Base-by-base conservation (phyloP, 176 grass and related monocot species). In the Bothriochloa decipiens region DNA sequence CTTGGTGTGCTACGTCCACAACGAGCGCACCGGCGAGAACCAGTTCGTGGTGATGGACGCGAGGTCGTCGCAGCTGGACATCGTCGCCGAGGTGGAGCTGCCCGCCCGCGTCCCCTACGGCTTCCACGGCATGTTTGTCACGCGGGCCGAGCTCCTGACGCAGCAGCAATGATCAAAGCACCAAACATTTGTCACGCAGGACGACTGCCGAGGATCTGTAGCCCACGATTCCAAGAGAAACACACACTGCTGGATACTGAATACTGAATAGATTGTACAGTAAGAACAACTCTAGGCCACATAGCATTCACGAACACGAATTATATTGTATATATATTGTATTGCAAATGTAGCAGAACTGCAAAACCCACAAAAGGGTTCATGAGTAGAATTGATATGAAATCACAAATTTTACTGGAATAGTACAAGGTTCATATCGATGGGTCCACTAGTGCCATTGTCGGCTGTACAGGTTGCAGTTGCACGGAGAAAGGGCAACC, bases 11-110 rank as follows among this genome's bases (percentile, higher is more conserved):
- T 97, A 97, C 75, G 90, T 97, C 66, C 95, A 97, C 85, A 53
- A 97, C 50, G 95, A 97, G 79, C 43, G 55, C n/a, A 89, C 81
- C 0, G 87, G 71, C 3, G 85, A 95, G n/a, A 88, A 90, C 39
- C 76, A 25, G 28, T 97, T 97, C 64, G 84, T 97, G 66, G 89
- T 95, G 42, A 95, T 97, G 92, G 92, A 97, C 83, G 92, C 95
- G 3, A 87, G 85, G 68, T 86, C 92, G 49, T 87, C 89, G 16
- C 55, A 79, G 20, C 85, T 93, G 49, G 82, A 97, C 33, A 86
- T 95, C 13, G 91, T 97, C 64, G 95, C 95, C 0, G 92, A 95
- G 81, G 95, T 97, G 79, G 20, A 84, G 70, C 87, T 97, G 65
- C 95, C 95, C 0, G 42, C 42, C 1, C 92, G 95, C 13, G 89